Base-by-base conservation (phyloP, 1,284 basidiomycete species). In the Neonothopanus nambi region DNA sequence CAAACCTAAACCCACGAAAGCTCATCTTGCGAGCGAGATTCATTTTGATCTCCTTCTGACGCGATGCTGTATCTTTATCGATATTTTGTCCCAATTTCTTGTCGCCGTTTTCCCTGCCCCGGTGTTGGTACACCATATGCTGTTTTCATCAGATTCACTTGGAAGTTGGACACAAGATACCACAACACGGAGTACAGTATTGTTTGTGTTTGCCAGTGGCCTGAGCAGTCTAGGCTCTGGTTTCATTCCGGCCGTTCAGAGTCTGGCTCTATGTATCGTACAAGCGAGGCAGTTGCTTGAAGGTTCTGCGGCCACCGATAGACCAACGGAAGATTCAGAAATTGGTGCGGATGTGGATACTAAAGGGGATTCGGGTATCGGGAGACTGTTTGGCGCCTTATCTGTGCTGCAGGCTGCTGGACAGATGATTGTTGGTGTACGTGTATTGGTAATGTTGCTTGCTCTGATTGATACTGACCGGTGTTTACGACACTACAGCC, bases 361-460 rank as follows among this genome's bases (percentile, higher is more conserved):
- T 6, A 38, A 50, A 30, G 51, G 39, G 48, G 26, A 62, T n/a
- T 65, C 64, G 11, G 75, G 73, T 15, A 68, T 72, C 3, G 85
- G 87, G 1, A 75, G 77, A 58, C 63, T 91, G 28, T 86, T 91
- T 58, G 84, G 85, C 30, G 86, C 86, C 2, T 70, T 91, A 40
- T 80, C 85, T 24, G 76, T 87, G 40, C 62, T 90, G 59, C 83
- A 88, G 56, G 80, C 86, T 0, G 66, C 80, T 3, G 83, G 84
- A 15, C 80, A 83, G 65, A 82, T 80, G 71, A 87, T 91, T 55
- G 63, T 89, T 41, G 85, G 83, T 48, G 86, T 88, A 62, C 61
- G 84, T 74, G 36, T 40, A 18, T 51, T 42, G 17, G 20, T 46
- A 52, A 48, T 44, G 42, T 36, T 55, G 44, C 47, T 13, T 33